These are phyloP conservation scores for Ophiosphaerella korrae DNA, from an alignment of 2,329 filamentous ascomycete genomes.

Conservation along the genomic window DNA sequence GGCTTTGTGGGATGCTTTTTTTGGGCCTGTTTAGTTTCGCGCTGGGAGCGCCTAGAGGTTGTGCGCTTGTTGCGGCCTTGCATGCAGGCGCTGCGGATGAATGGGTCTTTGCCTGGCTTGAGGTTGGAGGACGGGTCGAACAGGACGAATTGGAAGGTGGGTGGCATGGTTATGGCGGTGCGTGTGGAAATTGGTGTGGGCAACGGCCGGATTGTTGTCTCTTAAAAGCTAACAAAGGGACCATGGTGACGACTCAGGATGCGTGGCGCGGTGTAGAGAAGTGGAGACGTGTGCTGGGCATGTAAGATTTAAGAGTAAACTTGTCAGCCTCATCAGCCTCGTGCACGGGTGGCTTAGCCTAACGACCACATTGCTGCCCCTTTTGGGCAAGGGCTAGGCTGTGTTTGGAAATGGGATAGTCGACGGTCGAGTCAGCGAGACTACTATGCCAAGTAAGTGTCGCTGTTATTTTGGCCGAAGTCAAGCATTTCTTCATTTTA, in stretches of 20 bases:
- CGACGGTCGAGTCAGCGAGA: no score
- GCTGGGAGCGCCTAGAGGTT: constrained; percentile 13
- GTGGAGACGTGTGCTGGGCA: not conserved
- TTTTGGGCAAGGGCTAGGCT: not conserved
- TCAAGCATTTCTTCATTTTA: no score
- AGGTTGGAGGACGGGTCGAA: constrained; percentile 6
- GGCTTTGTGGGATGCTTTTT: not conserved
- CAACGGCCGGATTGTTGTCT: not conserved
- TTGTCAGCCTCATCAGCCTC: no score
- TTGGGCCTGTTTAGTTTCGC: constrained; percentile 6
- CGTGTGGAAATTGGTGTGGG: not conserved
- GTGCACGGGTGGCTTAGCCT: not conserved
- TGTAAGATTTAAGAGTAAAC: not conserved
- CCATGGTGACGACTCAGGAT: no score
- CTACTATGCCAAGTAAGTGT: no score
- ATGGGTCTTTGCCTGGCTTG: constrained; percentile 11
- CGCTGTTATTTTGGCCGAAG: no score
- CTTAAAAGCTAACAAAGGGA: not conserved
- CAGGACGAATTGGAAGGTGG: constrained; percentile 11
- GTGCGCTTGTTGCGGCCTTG: constrained; percentile 24
- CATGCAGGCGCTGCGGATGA: constrained; percentile 25
- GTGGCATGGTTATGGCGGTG: no score
- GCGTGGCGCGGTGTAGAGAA: not conserved
- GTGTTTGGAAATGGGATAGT: no score
- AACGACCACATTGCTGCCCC: not conserved